Base-by-base conservation (phyloP, 1,139 yeast species). In the Barnettozyma hawaiiensis region DNA sequence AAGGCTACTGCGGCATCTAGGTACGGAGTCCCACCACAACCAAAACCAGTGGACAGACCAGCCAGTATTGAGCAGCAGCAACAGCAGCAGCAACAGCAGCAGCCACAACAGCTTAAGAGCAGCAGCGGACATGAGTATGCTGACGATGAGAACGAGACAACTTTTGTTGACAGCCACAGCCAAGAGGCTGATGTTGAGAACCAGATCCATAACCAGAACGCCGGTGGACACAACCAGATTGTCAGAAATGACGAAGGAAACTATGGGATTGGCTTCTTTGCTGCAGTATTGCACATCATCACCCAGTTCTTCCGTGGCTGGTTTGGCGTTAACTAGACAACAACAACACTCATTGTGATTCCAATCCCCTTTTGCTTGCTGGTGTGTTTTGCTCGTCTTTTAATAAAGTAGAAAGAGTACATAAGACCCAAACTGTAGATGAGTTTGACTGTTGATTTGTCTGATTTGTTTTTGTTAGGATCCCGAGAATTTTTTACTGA, bases 271-370 rank as follows among this genome's bases (percentile, higher is more conserved):
- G 46, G 46, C 8, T 52, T 54, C 46, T 46, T 52, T 35, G 47
- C 50, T 1, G 45, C 48, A 1, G 11, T 54, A 2, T 19, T 54
- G 16, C 53, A 47, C 15, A 12, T 52, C 27, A 52, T 54, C 32
- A 42, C 51, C 3, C 44, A 51, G 35, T 51, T 54, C 44, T 54
- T 54, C 46, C 40, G 44, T 29, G 39, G 46, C n/a, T 54, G 58
- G 58, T 50, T 51, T 37, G 33, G 37, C 9, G n/a, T 26, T 12
- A 26, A 26, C 29, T 26, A 26, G 16, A n/a, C n/a, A n/a, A n/a
- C n/a, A n/a, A n/a, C n/a, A n/a, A n/a, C n/a, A n/a, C n/a, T n/a
- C n/a, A n/a, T n/a, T n/a, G n/a, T n/a, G n/a, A n/a, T n/a, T n/a
- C n/a, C n/a, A n/a, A n/a, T n/a, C n/a, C n/a, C n/a, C n/a, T n/a